Evolutionary conservation across 352 stramenopile species (phyloP), one percentile per base, ranked within the genome.

Genomic region (Globisporangium polare): DNA sequence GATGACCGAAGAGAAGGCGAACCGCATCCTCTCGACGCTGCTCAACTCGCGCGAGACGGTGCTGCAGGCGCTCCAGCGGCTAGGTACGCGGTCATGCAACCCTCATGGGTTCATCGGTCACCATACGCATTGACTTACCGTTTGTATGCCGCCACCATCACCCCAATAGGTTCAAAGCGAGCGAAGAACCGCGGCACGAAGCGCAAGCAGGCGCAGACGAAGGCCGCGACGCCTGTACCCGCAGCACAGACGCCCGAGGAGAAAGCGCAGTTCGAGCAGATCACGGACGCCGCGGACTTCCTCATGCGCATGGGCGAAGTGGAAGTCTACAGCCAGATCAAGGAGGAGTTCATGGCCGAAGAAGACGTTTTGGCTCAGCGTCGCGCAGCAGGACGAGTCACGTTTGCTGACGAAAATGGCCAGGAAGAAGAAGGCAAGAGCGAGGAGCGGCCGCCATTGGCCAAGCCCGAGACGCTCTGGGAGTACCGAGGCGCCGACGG

Each of bases 231-330:
- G 2, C 62, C 63, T 0, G 24, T 15, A 18, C 18, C n/a, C n/a
- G n/a, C 53, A 5, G 58, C 56, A 10, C 83, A 90, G 58, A 90
- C 82, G 0, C 7, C 65, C 2, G 78, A 92, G 53, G 78, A 93
- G 70, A 91, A 92, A 69, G 62, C 72, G 66, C 80, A 90, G 68
- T 95, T 95, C 47, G 69, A 93, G 10, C 74, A 87, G 60, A 66
- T 95, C 51, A 95, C 82, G 0, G 83, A 95, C 43, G 86, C 84
- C 0, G 83, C 86, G 0, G 86, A 93, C 55, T 93, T 85, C 58
- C 67, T 95, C 27, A 80, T 95, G 78, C 79, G 83, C 10, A 72
- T 69, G 29, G 86, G 86, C 39, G 78, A 93, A 43, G 80, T 89
- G 33, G 86, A 95, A 17, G 81, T 92, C 2, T 95, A 95, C 62